phyloP scores from a whole-genome alignment of 2,329 filamentous ascomycete genomes.

The Drechslerella coelobrocha region DNA sequence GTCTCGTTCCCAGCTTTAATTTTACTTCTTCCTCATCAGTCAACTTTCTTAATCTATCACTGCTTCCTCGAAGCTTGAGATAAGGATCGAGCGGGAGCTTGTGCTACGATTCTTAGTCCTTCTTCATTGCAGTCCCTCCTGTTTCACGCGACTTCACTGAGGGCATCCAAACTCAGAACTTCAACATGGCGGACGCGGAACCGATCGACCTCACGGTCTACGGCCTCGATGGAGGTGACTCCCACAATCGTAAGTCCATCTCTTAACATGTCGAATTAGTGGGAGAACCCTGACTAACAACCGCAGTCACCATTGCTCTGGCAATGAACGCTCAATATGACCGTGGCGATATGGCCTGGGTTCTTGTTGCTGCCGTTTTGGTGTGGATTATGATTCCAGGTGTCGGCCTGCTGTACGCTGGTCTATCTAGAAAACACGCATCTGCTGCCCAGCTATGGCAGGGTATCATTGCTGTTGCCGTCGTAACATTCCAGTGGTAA shows the following conservation, averaged over 20 bases:
- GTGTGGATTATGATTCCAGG: constrained; percentile 73
- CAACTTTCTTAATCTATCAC: constrained; percentile 18
- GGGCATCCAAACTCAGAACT: background rate
- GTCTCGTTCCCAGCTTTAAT: constrained; percentile 6
- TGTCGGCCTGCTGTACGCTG: constrained; percentile 70
- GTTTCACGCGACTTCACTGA: constrained; percentile 2
- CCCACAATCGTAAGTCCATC: constrained; percentile 34
- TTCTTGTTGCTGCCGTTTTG: constrained; percentile 68
- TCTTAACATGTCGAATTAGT: background rate
- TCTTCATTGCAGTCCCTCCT: constrained; percentile 11
- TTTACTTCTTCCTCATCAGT: constrained; percentile 14
- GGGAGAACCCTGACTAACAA: background rate
- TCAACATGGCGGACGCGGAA: constrained; percentile 36
- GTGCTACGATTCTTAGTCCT: constrained; percentile 4
- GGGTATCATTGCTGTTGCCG: constrained; percentile 66
- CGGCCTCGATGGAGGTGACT: constrained; percentile 43
- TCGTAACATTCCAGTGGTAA: constrained; percentile 64
- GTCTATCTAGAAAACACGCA: constrained; percentile 69
- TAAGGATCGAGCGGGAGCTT: constrained; percentile 1
- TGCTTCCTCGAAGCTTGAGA: constrained; percentile 5
- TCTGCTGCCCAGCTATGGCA: constrained; percentile 70
- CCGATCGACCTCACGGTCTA: constrained; percentile 36
- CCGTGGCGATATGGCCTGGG: constrained; percentile 78
- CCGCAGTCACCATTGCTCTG: constrained; percentile 33
- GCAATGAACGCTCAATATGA: constrained; percentile 49